Evolutionary conservation across 2,329 filamentous ascomycete genomes (phyloP).

Genomic region (Penicillium concentricum): DNA sequence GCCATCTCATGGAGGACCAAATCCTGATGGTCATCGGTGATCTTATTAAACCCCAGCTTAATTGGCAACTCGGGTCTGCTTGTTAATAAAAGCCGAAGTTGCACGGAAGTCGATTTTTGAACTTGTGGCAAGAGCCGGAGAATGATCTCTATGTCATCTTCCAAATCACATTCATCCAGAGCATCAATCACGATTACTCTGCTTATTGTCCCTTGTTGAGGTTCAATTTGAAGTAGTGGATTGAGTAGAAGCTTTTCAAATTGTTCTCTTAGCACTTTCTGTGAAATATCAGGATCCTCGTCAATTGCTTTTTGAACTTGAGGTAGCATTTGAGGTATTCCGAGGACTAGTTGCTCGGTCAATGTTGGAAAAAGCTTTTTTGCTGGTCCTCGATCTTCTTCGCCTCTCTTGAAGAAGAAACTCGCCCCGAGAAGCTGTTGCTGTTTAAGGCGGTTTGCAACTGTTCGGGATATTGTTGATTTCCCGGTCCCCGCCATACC

Average conservation of each 20-base stretch:
- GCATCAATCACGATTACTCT: constrained; percentile 27
- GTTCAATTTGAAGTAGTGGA: constrained; percentile 18
- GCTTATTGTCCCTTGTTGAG: not conserved
- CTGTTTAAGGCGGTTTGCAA: not conserved
- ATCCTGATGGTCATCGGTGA: constrained; percentile 18
- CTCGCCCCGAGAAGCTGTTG: not conserved
- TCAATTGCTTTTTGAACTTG: constrained; percentile 23
- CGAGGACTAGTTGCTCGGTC: constrained; percentile 28
- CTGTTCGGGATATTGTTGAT: not conserved
- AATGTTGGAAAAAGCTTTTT: constrained; percentile 17
- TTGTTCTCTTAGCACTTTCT: constrained; percentile 27
- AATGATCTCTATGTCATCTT: constrained; percentile 21
- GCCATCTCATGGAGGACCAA: constrained; percentile 27
- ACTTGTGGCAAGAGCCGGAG: constrained; percentile 22
- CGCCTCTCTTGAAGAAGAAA: not conserved
- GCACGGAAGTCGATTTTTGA: constrained; percentile 12
- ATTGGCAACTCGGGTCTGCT: constrained; percentile 32
- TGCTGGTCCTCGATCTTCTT: not conserved
- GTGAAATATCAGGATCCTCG: constrained; percentile 25
- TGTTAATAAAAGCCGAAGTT: constrained; percentile 27
- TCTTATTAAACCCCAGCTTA: not conserved
- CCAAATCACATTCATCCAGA: constrained; percentile 29
- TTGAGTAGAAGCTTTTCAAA: constrained; percentile 30
- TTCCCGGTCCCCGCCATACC: not conserved
- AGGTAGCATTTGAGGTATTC: constrained; percentile 30